phyloP scores from a whole-genome alignment of 805 yeast genomes.

The Ogataea pini region DNA sequence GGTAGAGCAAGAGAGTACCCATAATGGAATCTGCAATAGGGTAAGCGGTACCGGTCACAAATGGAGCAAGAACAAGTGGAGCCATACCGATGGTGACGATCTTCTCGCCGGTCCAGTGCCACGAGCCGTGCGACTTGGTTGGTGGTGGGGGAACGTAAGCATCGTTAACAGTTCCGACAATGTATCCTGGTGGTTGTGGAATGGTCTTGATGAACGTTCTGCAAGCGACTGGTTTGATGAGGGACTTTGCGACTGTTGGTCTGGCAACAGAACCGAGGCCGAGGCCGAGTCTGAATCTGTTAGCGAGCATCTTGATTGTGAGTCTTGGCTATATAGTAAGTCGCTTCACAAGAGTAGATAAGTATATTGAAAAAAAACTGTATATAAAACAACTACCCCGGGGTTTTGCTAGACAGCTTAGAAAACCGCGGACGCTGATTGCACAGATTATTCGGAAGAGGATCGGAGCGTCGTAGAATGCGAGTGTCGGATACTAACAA shows the following conservation, averaged over 20 bases:
- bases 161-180: conserved; percentile 73
- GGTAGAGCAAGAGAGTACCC: conserved; percentile 57
- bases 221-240: conserved; percentile 16
- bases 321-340: too few relatives aligned
- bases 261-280: conserved; percentile 13
- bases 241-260: conserved; percentile 9
- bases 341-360: too few relatives aligned
- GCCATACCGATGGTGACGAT: conserved; percentile 58
- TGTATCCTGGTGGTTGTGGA: conserved; percentile 70
- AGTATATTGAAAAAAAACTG: not conserved
- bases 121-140: conserved; percentile 61
- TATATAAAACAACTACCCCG: conserved; percentile 2
- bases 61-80: conserved; percentile 65
- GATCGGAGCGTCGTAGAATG: conserved; percentile 1
- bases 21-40: conserved; percentile 59
- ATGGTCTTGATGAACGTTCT: conserved; percentile 32
- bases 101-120: conserved; percentile 75
- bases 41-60: conserved; percentile 53
- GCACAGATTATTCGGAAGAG: conserved; percentile 9
- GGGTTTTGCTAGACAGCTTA: conserved; percentile 9
- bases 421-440: conserved; percentile 13
- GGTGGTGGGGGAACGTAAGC: conserved; percentile 63
- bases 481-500: not conserved
- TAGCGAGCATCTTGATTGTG: conserved; percentile 5
- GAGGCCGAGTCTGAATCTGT: conserved; percentile 29